Percentiles rank a stretch among this genome's conserved stretches.
Evolutionary conservation across 192 early-diverging fungal genomes (phyloP).

Genomic region (Backusella mclennaniae): DNA sequence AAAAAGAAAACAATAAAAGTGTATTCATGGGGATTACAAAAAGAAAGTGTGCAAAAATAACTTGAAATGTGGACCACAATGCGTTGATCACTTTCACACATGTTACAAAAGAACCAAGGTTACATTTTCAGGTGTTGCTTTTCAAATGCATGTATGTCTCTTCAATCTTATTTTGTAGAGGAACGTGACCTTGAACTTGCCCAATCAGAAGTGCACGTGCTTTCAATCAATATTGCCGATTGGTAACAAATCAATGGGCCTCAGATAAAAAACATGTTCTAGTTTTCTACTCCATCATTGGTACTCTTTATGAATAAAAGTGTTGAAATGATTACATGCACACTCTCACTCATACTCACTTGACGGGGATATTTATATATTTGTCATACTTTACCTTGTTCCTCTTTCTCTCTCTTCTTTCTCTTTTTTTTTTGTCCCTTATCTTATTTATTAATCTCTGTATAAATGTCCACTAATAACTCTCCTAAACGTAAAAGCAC

Average conservation of each 20-base stretch:
- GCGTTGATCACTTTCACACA: background rate
- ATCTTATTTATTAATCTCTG: background rate
- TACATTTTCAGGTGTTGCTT: slow-evolving; percentile 5
- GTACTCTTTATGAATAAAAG: background rate
- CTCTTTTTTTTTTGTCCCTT: background rate
- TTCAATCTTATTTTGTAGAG: background rate
- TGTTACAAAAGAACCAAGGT: background rate
- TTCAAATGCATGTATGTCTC: slow-evolving; percentile 1
- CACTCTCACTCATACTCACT: background rate
- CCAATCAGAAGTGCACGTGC: slow-evolving; percentile 21
- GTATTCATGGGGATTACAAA: background rate
- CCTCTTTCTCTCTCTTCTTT: background rate
- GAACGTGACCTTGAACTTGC: slow-evolving; percentile 16
- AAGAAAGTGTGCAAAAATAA: background rate
- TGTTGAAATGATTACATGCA: background rate
- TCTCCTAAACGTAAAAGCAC: slow-evolving; percentile 5
- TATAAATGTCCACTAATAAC: background rate
- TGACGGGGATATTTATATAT: background rate
- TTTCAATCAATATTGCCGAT: background rate
- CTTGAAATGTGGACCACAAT: background rate
- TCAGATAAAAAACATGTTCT: slow-evolving; percentile 1
- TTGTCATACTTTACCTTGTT: background rate
- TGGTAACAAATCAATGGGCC: background rate
- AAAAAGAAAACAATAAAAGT: background rate
- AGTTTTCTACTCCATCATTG: slow-evolving; percentile 8